A percentile compares a stretch with the other conserved stretches of the same genome.
These are phyloP conservation scores for Myriosclerotinia curreyana DNA, from an alignment of 2,329 filamentous ascomycete species.

Conservation along the genomic window DNA sequence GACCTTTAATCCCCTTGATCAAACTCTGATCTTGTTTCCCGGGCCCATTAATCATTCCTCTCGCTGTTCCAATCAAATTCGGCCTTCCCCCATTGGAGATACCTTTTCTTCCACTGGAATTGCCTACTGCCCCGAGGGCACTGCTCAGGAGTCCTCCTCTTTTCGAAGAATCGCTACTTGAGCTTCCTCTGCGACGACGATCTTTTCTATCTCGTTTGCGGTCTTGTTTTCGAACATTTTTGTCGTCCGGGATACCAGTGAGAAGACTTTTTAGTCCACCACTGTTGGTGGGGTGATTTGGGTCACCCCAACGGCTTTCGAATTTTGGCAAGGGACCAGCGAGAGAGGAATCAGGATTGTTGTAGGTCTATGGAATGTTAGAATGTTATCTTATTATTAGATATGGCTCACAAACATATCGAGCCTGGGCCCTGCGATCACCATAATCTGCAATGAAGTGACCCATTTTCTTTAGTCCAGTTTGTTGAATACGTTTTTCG, in stretches of 20 bases:
- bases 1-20: slow-evolving; percentile 3
- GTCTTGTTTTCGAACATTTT: background rate
- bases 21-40: slow-evolving; percentile 17
- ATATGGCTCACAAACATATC: slow-evolving; percentile 15
- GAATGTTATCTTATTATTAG: fast-evolving
- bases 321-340: slow-evolving; percentile 2
- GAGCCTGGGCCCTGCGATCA: slow-evolving; percentile 23
- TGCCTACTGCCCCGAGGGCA: background rate
- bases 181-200: slow-evolving; percentile 9
- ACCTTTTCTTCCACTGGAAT: background rate
- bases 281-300: slow-evolving; percentile 8
- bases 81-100: background rate
- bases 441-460: slow-evolving; percentile 35
- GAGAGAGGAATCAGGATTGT: background rate
- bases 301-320: slow-evolving; percentile 12
- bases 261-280: slow-evolving; percentile 14
- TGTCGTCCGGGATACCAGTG: slow-evolving; percentile 9
- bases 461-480: slow-evolving; percentile 39
- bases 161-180: background rate
- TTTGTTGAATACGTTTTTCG: slow-evolving; percentile 2
- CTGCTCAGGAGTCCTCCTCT: background rate
- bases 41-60: slow-evolving; percentile 15
- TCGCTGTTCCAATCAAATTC: background rate
- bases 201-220: background rate
- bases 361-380: background rate